Percentiles rank a stretch among this genome's conserved stretches.
Evolutionary conservation across 163 green algal species (phyloP).

Genomic region (Chloromonas sp.): DNA sequence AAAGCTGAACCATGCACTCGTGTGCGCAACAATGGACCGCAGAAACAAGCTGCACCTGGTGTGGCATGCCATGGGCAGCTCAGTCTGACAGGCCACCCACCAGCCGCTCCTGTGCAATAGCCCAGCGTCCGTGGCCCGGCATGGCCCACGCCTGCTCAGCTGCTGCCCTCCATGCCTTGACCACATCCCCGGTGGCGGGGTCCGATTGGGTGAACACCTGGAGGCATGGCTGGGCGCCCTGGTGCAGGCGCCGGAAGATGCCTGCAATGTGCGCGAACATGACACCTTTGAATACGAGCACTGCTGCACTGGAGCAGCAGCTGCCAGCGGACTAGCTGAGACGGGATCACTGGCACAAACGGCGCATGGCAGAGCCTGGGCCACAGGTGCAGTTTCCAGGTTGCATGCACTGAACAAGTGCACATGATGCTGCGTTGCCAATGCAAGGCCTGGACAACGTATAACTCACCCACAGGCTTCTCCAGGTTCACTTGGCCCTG

Average conservation of each 20-base stretch:
- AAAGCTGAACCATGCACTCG: too few species aligned
- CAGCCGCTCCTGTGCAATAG: slow-evolving; percentile 29
- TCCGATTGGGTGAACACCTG: slow-evolving; percentile 16
- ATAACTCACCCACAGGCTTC: slow-evolving; percentile 25
- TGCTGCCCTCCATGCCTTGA: slow-evolving; percentile 25
- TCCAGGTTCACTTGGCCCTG: slow-evolving; percentile 39
- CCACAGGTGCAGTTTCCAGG: too few species aligned
- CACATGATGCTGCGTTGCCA: not conserved
- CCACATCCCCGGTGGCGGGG: slow-evolving; percentile 1
- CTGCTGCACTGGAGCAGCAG: not conserved
- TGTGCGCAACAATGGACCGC: too few species aligned
- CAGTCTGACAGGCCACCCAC: slow-evolving; percentile 6
- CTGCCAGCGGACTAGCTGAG: too few species aligned
- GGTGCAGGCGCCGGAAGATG: slow-evolving; percentile 24
- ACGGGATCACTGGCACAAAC: too few species aligned
- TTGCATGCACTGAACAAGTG: too few species aligned
- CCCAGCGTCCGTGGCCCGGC: slow-evolving; percentile 29
- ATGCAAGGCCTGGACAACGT: not conserved
- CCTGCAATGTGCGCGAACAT: slow-evolving; percentile 4
- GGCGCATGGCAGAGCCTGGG: too few species aligned
- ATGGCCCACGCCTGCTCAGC: slow-evolving; percentile 30
- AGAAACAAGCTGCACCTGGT: too few species aligned
- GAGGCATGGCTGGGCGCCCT: slow-evolving; percentile 17
- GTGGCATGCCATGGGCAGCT: too few species aligned
- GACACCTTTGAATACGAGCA: slow-evolving; percentile 7